Base-by-base conservation (phyloP, 257 asterid genomes). In the Solanum virginianum region DNA sequence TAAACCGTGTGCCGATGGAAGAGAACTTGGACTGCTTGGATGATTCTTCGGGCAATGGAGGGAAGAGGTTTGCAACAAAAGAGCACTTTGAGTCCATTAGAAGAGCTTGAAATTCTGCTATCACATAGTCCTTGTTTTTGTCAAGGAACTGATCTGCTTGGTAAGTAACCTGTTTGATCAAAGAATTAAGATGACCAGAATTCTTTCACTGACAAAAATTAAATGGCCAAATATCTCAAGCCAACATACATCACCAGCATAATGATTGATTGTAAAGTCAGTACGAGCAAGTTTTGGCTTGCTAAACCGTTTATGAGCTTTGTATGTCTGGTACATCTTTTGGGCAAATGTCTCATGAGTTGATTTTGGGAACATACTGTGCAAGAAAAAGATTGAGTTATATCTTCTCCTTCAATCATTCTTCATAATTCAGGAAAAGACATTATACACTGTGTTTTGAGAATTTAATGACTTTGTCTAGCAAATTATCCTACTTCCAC, bases 341-440 rank as follows among this genome's bases (percentile, higher is more conserved):
- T 96, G 98, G 18, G 98, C 96, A 85, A 95, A 94, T 36, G 99
- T 96, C 88, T 95, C 99, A 57, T 96, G 98, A 56, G 99, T 96
- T 80, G 99, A 91, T 91, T 93, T 96, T 45, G 99, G 99, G 85
- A 96, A 95, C 99, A 96, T 96, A 88, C 99, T 96, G 97, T 90
- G 90, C 85, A 83, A 88, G 81, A 87, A 84, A 86, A 59, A 45
- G 87, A 51, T 85, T 85, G 80, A 86, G 89, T 79, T 86, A 85
- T 54, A 55, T 85, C 62, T 47, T 79, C 24, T 75, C 82, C 62
- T 53, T 79, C 17, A 53, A 29, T 53, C 26, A 79, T 79, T 54
- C 47, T 59, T 85, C 49, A 63, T 56, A n/a, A 36, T 84, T 54
- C 62, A 60, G 57, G 63, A 85, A 68, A 77, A 65, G 16, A 41